phyloP scores from a whole-genome alignment of 2,329 filamentous ascomycete genomes.

The Pestalotiopsis sp. region DNA sequence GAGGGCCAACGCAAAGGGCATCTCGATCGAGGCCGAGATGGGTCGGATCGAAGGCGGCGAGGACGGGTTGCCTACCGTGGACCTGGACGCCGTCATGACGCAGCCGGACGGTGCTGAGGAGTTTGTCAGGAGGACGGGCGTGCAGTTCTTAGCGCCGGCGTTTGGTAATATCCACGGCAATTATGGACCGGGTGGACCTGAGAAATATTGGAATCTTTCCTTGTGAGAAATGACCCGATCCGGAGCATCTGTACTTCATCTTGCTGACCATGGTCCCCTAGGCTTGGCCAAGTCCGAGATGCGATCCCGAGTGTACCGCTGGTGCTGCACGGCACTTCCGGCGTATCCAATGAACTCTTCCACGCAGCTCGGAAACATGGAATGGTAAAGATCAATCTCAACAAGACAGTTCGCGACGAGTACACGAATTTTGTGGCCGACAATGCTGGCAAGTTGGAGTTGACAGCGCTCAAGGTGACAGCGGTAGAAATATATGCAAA shows the following conservation, averaged over 20 bases:
- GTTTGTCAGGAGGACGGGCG: conserved; percentile 59
- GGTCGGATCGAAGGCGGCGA: conserved; percentile 67
- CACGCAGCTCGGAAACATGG: conserved; percentile 19
- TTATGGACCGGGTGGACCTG: conserved; percentile 59
- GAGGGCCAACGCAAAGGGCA: conserved; percentile 62
- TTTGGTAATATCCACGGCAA: conserved; percentile 68
- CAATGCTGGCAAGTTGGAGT: conserved; percentile 14
- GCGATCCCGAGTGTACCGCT: conserved; percentile 4
- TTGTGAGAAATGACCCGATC: background rate
- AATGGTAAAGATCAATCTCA: conserved; percentile 27
- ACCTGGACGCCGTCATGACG: conserved; percentile 61
- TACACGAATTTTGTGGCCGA: conserved; percentile 24
- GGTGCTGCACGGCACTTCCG: conserved; percentile 25
- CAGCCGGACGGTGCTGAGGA: conserved; percentile 62
- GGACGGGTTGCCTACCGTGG: conserved; percentile 62
- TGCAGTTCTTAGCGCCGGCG: conserved; percentile 65
- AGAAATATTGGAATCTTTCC: conserved; percentile 41
- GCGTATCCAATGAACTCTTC: conserved; percentile 24
- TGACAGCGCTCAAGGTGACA: conserved; percentile 15
- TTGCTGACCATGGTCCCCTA: background rate
- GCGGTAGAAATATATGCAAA: background rate
- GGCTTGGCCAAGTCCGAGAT: background rate
- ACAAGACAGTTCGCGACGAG: conserved; percentile 27
- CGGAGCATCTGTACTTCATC: background rate
- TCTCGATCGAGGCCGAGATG: conserved; percentile 67